Evolutionary conservation across 2,329 filamentous ascomycete species (phyloP), one percentile per base, ranked within the genome.

Genomic region (Verticillium zaregamsianum): DNA sequence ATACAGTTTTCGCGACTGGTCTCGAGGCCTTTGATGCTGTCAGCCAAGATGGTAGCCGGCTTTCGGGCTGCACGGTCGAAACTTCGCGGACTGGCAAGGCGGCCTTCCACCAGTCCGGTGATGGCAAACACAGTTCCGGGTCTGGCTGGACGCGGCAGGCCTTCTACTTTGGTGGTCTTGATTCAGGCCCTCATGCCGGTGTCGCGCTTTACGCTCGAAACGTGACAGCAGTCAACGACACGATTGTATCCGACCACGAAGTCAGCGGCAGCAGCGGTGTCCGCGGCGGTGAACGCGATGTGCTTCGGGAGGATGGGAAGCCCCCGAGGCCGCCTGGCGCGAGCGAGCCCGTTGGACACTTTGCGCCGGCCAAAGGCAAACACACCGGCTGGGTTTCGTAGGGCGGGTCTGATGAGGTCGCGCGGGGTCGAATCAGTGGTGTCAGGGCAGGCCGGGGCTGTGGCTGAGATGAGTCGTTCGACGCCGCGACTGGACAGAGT

Each of bases 71-170:
- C 9, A 65, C 64, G 3, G 68, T 86, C 11, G 70, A 68, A 2
- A 90, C 86, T 0, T 79, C 70, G 49, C 83, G 87, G 64, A 82
- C 84, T 45, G 87, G 86, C 35, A 82, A 78, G 5, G 88, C 86
- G 5, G 73, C 70, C 33, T 90, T 86, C 70, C 75, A 79, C n/a
- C 75, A 78, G 59, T 72, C 71, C 59, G 80, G 70, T 37, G 77
- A 82, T 12, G 75, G 77, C 64, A 79, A 75, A 64, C 76, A 71
- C 58, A 80, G 80, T 57, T 81, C 74, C 17, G 83, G 83, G 17
- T 82, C 75, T 59, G 87, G 87, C 8, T 79, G 73, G 28, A 86
- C 84, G 7, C 78, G 78, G 61, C 87, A 91, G 72, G 73, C 76
- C 2, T 83, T 89, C 64, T 71, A 67, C 7, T 86, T 90, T 64